A percentile compares a stretch with the other conserved stretches of the same genome.
Conservation (phyloP, 257 asterid species). For the Henckelia pumila region DNA sequence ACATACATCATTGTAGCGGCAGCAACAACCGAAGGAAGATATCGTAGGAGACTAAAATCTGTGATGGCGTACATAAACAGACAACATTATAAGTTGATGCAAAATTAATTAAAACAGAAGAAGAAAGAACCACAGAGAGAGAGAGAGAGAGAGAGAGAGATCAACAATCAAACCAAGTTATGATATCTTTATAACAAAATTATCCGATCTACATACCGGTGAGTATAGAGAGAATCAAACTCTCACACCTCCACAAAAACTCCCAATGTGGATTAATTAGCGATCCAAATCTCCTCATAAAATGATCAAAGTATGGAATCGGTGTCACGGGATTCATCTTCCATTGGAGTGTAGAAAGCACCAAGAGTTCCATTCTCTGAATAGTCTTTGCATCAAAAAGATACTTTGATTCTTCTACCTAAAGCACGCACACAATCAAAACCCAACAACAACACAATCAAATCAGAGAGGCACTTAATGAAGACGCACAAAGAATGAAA, state of each 20-base stretch:
- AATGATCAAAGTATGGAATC: conserved; percentile 73
- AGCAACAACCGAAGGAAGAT: conserved; percentile 58
- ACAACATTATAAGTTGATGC: conserved; percentile 1
- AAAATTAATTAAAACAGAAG: neutral
- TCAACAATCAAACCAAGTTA: conserved; percentile 6
- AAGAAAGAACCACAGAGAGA: neutral
- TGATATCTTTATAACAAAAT: conserved; percentile 5
- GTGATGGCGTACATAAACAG: conserved; percentile 22
- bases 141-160: neutral
- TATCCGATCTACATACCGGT: conserved; percentile 50
- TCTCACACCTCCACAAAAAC: conserved; percentile 61
- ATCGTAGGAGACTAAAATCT: conserved; percentile 63
- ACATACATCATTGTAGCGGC: conserved; percentile 45
- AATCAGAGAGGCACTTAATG: conserved; percentile 25
- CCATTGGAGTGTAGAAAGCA: conserved; percentile 77
- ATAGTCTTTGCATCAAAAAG: conserved; percentile 82
- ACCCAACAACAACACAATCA: conserved; percentile 3
- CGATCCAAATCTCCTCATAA: conserved; percentile 66
- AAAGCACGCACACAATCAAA: conserved; percentile 22
- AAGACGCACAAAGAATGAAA: neutral
- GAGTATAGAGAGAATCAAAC: conserved; percentile 52
- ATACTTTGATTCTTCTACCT: conserved; percentile 73
- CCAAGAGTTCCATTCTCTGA: conserved; percentile 84
- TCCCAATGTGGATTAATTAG: conserved; percentile 52
- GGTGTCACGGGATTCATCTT: conserved; percentile 88